Base-by-base conservation (phyloP, 768 basidiomycete genomes). In the Panaeolus cyanescens region DNA sequence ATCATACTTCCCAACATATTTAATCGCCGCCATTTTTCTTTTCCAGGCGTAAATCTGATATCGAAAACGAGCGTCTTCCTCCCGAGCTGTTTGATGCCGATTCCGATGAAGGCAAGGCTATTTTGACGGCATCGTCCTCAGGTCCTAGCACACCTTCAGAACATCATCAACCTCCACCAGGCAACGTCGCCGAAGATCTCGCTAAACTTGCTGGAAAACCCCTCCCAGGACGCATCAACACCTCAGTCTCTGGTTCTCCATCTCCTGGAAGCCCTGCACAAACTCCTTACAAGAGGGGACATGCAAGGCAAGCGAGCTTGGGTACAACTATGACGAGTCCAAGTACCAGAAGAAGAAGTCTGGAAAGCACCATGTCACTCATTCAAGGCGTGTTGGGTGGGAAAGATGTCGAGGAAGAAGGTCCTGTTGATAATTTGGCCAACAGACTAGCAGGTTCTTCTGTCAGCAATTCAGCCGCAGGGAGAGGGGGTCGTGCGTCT, bases 1-100 rank as follows among this genome's bases (percentile, higher is more conserved):
- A 33, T 37, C 54, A 45, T 50, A 40, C 36, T 20, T 31, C 5
- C 25, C n/a, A 55, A 32, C 32, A 17, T 55, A 31, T 34, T 39
- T 45, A 50, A 12, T 20, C 30, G 22, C 42, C n/a, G n/a, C n/a
- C n/a, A n/a, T n/a, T 34, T 31, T 13, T 25, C 40, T n/a, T 32
- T 22, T 10, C 25, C 65, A 96, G 95, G 39, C 94, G 95, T 62
- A 96, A 95, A 79, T 94, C 92, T 42, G 97, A 99, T 80, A 98
- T 99, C 66, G 96, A 99, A 77, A 99, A 99, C 77, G 97, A 99
- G 75, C 90, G 95, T 32, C 80, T 99, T n/a, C 97, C 96, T 2
- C 96, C 96, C 2, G 95, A 98, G 15, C 82, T 99, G 17, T 91
- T 94, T 72, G 96, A 98, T 69, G 89, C 87, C 5, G 78, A 83